These are phyloP conservation scores for Aureobasidium leucospermi DNA, from an alignment of 2,329 filamentous ascomycete species.

Conservation along the genomic window DNA sequence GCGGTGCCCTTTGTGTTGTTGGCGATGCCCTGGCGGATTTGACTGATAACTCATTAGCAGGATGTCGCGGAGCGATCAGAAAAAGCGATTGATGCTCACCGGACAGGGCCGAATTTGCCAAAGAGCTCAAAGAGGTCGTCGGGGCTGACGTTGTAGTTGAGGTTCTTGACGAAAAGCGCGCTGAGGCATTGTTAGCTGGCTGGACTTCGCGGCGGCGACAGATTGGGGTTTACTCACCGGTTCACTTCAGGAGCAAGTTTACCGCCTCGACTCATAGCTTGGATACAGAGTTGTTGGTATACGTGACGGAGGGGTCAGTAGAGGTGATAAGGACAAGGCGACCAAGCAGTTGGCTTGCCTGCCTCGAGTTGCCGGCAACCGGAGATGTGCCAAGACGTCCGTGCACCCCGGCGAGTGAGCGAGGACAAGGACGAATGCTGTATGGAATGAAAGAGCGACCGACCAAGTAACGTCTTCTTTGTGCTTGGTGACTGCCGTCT, in stretches of 20 bases:
- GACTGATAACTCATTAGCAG: conserved; percentile 46
- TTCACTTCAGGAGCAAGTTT: conserved; percentile 99
- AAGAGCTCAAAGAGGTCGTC: conserved; percentile 99
- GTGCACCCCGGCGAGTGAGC: neutral
- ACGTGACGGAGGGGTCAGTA: neutral
- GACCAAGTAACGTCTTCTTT: neutral
- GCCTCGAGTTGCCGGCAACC: neutral
- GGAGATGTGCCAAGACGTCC: neutral
- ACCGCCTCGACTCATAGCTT: conserved; percentile 91
- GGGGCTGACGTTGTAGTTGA: conserved; percentile 98
- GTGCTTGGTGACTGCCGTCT: neutral
- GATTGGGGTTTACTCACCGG: conserved; percentile 56
- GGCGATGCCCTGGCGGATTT: conserved; percentile 97
- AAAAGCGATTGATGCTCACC: conserved; percentile 51
- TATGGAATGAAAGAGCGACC: neutral
- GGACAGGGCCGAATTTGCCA: conserved; percentile 91
- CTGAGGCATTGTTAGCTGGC: conserved; percentile 43
- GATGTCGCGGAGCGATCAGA: conserved; percentile 10
- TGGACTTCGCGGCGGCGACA: neutral
- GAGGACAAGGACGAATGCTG: neutral
- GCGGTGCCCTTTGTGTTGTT: conserved; percentile 97
- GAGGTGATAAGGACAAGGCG: neutral
- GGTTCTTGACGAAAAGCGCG: conserved; percentile 99
- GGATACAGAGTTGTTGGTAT: conserved; percentile 19
- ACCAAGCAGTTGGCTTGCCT: neutral